These are phyloP conservation scores for Crithidia expoeki DNA, from an alignment of 208 protist species.

Conservation along the genomic window DNA sequence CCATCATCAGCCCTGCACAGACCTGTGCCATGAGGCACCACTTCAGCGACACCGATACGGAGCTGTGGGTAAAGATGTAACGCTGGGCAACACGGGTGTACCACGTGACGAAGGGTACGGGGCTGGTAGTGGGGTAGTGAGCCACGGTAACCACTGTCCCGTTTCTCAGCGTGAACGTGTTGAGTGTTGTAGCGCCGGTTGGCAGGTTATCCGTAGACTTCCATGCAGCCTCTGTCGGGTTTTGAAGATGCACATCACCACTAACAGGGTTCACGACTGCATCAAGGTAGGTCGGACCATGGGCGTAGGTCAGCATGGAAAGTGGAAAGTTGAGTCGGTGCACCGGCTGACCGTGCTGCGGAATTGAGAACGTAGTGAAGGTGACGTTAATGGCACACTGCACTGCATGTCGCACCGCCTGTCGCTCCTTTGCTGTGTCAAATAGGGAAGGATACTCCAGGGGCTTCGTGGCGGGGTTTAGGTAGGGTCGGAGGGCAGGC, in stretches of 20 bases:
- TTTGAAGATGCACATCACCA: slow-evolving; percentile 7
- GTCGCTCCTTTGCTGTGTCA: slow-evolving; percentile 18
- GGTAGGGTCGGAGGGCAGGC: slow-evolving; percentile 16
- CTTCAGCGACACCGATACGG: slow-evolving; percentile 37
- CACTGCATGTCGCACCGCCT: slow-evolving; percentile 23
- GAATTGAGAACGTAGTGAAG: slow-evolving; percentile 64
- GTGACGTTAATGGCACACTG: slow-evolving; percentile 58
- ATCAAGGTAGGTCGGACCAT: slow-evolving; percentile 37
- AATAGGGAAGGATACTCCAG: neutral
- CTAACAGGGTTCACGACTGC: slow-evolving; percentile 24
- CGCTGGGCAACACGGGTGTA: slow-evolving; percentile 37
- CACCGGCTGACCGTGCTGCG: slow-evolving; percentile 42
- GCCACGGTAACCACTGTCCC: slow-evolving; percentile 14
- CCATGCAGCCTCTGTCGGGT: neutral
- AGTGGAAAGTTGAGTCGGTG: slow-evolving; percentile 61
- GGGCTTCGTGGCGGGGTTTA: slow-evolving; percentile 1
- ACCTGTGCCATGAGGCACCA: slow-evolving; percentile 9
- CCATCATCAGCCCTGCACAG: neutral
- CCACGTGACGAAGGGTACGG: slow-evolving; percentile 39
- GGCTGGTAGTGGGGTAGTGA: slow-evolving; percentile 36
- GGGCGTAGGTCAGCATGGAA: slow-evolving; percentile 50
- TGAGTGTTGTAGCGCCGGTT: neutral
- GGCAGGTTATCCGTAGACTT: neutral
- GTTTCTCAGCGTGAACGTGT: slow-evolving; percentile 18
- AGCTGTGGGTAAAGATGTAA: slow-evolving; percentile 28